Conservation (phyloP, 1,284 basidiomycete species). For the Boletus mariae region DNA sequence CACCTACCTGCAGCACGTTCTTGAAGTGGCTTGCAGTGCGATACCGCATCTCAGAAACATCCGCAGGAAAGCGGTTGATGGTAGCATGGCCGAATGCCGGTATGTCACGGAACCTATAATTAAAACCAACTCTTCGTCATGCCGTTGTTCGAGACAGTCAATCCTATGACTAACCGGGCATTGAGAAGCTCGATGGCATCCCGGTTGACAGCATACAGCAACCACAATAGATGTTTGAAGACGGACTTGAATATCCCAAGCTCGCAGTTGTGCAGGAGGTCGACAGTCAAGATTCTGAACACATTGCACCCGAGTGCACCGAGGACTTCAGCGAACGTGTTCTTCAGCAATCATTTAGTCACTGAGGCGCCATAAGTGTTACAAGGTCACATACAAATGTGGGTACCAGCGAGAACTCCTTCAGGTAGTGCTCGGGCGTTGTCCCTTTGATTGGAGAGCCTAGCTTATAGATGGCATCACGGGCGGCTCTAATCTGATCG, state of each 20-base stretch:
- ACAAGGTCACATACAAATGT: conserved; percentile 16
- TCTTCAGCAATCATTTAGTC: not conserved
- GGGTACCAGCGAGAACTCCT: conserved; percentile 28
- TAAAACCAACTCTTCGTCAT: too few relatives aligned
- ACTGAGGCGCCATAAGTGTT: too few relatives aligned
- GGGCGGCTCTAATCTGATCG: not conserved
- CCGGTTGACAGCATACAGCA: not conserved
- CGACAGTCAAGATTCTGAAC: not conserved
- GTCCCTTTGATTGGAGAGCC: conserved; percentile 23
- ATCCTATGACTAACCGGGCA: too few relatives aligned
- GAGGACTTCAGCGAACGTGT: not conserved
- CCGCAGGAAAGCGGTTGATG: not conserved
- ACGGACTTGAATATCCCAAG: not conserved
- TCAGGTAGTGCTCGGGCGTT: conserved; percentile 18
- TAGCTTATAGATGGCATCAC: conserved; percentile 24
- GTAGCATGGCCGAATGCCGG: not conserved
- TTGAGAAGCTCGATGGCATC: not conserved
- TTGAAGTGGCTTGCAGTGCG: not conserved
- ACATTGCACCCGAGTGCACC: not conserved
- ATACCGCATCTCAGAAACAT: not conserved
- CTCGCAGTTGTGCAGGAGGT: conserved; percentile 5
- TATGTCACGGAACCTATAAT: not conserved
- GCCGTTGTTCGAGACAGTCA: too few relatives aligned
- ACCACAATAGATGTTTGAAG: not conserved
- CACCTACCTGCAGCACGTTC: not conserved